A percentile compares a stretch with the other conserved stretches of the same genome.
These are phyloP conservation scores for Phaeosphaeriaceae sp. DNA, from an alignment of 2,329 filamentous ascomycete genomes.

Conservation along the genomic window DNA sequence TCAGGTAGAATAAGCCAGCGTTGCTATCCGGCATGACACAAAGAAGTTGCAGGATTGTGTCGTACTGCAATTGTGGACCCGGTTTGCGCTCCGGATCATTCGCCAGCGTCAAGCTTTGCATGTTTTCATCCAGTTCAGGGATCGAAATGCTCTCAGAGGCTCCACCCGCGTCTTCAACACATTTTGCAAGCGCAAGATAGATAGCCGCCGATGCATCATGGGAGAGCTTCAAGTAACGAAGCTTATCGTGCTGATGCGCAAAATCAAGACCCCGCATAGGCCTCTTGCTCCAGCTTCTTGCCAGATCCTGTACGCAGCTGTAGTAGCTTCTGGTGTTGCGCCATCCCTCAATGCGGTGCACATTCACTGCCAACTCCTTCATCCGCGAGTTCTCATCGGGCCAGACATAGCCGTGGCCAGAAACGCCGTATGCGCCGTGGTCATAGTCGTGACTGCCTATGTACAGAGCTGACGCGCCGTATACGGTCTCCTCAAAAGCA, in stretches of 20 bases:
- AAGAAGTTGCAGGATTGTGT: constrained; percentile 66
- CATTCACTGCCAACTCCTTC: constrained; percentile 88
- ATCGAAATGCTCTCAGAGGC: constrained; percentile 16
- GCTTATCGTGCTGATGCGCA: constrained; percentile 88
- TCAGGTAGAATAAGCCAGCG: constrained; percentile 88
- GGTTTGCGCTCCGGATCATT: constrained; percentile 33
- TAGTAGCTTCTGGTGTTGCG: constrained; percentile 94
- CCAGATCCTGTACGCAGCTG: constrained; percentile 77
- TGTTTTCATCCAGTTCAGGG: constrained; percentile 25
- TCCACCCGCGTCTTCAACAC: constrained; percentile 63
- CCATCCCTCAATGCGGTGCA: constrained; percentile 95
- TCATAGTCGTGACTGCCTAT: constrained; percentile 76
- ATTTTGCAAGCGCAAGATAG: constrained; percentile 79
- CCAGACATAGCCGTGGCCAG: constrained; percentile 96
- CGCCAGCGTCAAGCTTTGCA: constrained; percentile 30
- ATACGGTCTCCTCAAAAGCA: constrained; percentile 94
- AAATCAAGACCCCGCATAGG: constrained; percentile 85
- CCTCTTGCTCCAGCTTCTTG: constrained; percentile 49
- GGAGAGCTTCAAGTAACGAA: constrained; percentile 80
- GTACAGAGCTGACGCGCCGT: constrained; percentile 87
- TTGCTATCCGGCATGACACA: constrained; percentile 84
- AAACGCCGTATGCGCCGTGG: constrained; percentile 59
- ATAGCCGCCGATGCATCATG: constrained; percentile 81
- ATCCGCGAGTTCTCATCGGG: constrained; percentile 79
- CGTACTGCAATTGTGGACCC: constrained; percentile 42